Conservation (phyloP, 2,329 filamentous ascomycete species). For the Colletotrichum navitas region DNA sequence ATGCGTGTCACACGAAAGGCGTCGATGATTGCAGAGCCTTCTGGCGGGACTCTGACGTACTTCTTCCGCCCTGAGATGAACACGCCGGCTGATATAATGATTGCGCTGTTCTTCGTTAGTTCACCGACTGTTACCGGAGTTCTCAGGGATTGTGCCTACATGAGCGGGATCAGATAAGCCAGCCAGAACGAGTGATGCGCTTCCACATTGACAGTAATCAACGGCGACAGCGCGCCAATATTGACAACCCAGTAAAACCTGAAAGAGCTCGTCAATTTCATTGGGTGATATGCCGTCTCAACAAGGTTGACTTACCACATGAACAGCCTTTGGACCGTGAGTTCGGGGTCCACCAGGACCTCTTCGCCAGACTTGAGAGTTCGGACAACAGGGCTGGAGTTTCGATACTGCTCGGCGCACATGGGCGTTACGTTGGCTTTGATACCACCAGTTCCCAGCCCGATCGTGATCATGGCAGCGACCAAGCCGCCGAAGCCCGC, state of each 20-base stretch:
- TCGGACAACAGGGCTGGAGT: conserved; percentile 62
- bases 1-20: conserved; percentile 42
- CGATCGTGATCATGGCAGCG: conserved; percentile 71
- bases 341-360: conserved; percentile 75
- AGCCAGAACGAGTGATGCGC: conserved; percentile 35
- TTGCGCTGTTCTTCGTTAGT: conserved; percentile 18
- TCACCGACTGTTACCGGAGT: too few relatives aligned
- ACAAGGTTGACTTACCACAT: conserved; percentile 54
- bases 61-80: conserved; percentile 31
- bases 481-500: conserved; percentile 64
- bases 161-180: conserved; percentile 42
- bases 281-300: rapidly evolving
- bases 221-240: conserved; percentile 72
- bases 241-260: conserved; percentile 71
- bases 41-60: conserved; percentile 28
- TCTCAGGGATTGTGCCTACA: conserved; percentile 29
- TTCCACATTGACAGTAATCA: conserved; percentile 34
- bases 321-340: conserved; percentile 77
- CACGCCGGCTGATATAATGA: conserved; percentile 22
- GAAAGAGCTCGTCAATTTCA: background rate
- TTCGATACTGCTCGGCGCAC: conserved; percentile 75
- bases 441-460: conserved; percentile 76
- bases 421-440: conserved; percentile 72
- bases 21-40: conserved; percentile 39
- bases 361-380: conserved; percentile 64